Evolutionary conservation across 2,329 filamentous ascomycete species (phyloP), one percentile per base, ranked within the genome.

Genomic region (Septoria linicola): DNA sequence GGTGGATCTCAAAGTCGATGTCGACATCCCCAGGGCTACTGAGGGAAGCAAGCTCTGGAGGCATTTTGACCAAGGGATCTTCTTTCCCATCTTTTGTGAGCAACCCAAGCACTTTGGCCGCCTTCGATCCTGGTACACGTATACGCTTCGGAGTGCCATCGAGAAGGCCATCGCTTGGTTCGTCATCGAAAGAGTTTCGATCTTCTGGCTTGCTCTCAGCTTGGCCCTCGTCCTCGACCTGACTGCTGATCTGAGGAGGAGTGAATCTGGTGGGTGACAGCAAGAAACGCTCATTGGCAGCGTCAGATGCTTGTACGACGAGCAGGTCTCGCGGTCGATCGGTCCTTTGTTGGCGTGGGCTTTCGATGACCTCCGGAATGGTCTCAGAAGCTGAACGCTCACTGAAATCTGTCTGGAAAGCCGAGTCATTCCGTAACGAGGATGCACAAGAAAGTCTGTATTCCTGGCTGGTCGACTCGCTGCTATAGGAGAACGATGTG

Each of bases 81-180:
- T 23, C 39, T 13, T 25, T 51, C n/a, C 44, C 35, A 11, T 49
- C 43, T 14, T 27, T 25, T 19, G 44, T 39, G 31, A 60, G 30
- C 6, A 64, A 48, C 7, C 60, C 63, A 27, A 66, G 60, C 25
- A 65, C 49, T 37, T 60, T 59, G 3, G 62, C 64, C 10, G 62
- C 61, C 44, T 64, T 65, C 16, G 55, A 55, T 25, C 60, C 61
- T 21, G 62, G 60, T 25, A 61, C 57, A 27, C 51, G 55, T 19
- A 59, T 55, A 37, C 50, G 53, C 14, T 54, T 52, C 3, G 52
- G 53, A 21, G 45, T 31, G 8, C 23, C 10, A 27, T 40, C 51
- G 20, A 39, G 42, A 11, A 58, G 39, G n/a, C 44, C 43, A 21
- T 49, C 46, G 8, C 4, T 19, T 10, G 36, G 13, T 2, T 39